These are phyloP conservation scores for Sclerotinia sclerotiorum DNA, from an alignment of 2,329 filamentous ascomycete genomes.

Conservation along the genomic window DNA sequence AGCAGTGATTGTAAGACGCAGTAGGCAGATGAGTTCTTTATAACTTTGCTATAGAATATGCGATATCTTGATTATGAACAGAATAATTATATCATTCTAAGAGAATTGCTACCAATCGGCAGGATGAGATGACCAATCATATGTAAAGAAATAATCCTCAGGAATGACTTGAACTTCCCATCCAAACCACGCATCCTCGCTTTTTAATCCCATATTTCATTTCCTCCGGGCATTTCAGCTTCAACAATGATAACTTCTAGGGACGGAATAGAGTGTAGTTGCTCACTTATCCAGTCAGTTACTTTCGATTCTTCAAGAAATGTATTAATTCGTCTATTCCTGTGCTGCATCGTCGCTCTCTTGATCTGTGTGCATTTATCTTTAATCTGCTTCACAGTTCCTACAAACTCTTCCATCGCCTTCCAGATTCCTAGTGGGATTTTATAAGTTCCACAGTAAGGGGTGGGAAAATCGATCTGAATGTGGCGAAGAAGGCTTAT, in stretches of 20 bases:
- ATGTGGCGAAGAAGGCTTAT: background rate
- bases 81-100: no score
- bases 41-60: no score
- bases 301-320: accelerated
- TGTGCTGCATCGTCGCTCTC: no score
- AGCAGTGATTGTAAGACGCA: no score
- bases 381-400: background rate
- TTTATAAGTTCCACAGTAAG: accelerated
- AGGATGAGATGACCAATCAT: no score
- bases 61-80: no score
- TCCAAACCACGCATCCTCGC: background rate
- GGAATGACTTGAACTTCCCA: background rate
- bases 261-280: background rate
- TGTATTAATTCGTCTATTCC: no score
- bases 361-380: background rate
- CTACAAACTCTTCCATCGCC: background rate
- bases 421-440: no score
- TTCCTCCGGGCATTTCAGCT: no score
- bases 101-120: no score
- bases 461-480: background rate
- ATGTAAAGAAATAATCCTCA: no score
- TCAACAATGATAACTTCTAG: background rate
- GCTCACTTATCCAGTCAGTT: background rate
- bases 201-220: background rate
- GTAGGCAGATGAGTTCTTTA: no score